Evolutionary conservation across 495 filamentous ascomycete species (phyloP), one percentile per base, ranked within the genome.

Genomic region (Aspergillus olivimuriae): DNA sequence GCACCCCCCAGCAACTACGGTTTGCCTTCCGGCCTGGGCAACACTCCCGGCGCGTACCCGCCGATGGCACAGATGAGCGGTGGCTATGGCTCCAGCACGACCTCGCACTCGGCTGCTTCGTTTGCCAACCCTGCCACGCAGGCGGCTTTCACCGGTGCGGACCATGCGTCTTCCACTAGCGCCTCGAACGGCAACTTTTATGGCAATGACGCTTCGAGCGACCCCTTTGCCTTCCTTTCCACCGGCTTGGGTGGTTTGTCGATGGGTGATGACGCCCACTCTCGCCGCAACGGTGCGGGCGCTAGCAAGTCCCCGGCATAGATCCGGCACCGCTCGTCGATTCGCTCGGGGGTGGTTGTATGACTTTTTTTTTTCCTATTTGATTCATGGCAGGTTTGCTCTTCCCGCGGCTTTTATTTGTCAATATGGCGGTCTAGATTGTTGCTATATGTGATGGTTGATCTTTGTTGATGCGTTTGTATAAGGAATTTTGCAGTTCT

Each of bases 121-220:
- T 97, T 98, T 55, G 90, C 94, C 58, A 94, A 90, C 68, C 86
- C 92, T 23, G 86, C 87, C 34, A 84, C 87, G 22, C 90, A 95
- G 71, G 87, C 87, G 12, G 90, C 89, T 15, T 95, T 95, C 69
- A 82, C 85, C 43, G 87, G 86, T 15, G 90, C 87, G 23, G 81
- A 84, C 55, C 89, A 85, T 57, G 82, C 79, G 31, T 63, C 70
- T 12, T 76, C 75, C 21, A 66, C 68, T 32, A 74, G 68, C 42
- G 66, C 63, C 37, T 66, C 73, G 11, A 80, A 80, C 48, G 76
- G 75, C 28, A 66, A 66, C 23, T 69, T 86, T 68, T 58, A 81
- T 66, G 58, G 72, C 24, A 66, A 80, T 61, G 62, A 86, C 47
- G 74, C 72, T 4, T 76, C 84, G 39, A 81, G 71, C 43, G 89